A percentile compares a stretch with the other conserved stretches of the same genome.
These are phyloP conservation scores for Citrus australasica DNA, from an alignment of 345 rosid genomes.

Conservation along the genomic window DNA sequence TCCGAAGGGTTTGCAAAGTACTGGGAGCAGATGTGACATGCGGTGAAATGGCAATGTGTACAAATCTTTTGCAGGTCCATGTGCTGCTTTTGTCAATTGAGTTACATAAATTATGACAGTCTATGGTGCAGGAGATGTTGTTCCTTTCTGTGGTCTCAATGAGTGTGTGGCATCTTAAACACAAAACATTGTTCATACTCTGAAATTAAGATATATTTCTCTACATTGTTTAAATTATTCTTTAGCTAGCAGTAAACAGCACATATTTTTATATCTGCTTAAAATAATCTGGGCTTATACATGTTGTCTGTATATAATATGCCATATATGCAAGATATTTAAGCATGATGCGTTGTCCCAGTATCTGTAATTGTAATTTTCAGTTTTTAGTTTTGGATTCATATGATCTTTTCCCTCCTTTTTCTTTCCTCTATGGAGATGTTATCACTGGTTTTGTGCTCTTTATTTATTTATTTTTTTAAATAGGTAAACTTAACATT, in stretches of 20 bases:
- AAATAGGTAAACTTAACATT: not conserved
- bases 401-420: not conserved
- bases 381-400: not conserved
- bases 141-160: not conserved
- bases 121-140: not conserved
- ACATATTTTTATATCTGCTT: not conserved
- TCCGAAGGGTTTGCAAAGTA: constrained; percentile 86
- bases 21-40: constrained; percentile 92
- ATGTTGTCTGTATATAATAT: not conserved
- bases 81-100: constrained; percentile 3
- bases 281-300: not conserved
- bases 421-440: not conserved
- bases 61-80: constrained; percentile 85
- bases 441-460: not conserved
- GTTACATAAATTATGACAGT: not conserved
- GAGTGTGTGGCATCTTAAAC: not conserved
- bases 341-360: not conserved
- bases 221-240: not conserved
- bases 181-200: not conserved
- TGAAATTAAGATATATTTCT: not conserved
- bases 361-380: not conserved
- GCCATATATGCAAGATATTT: not conserved
- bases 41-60: constrained; percentile 99
- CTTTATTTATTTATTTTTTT: not conserved
- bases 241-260: not conserved